Conservation (phyloP, 805 yeast genomes). For the Candida sonorensis region DNA sequence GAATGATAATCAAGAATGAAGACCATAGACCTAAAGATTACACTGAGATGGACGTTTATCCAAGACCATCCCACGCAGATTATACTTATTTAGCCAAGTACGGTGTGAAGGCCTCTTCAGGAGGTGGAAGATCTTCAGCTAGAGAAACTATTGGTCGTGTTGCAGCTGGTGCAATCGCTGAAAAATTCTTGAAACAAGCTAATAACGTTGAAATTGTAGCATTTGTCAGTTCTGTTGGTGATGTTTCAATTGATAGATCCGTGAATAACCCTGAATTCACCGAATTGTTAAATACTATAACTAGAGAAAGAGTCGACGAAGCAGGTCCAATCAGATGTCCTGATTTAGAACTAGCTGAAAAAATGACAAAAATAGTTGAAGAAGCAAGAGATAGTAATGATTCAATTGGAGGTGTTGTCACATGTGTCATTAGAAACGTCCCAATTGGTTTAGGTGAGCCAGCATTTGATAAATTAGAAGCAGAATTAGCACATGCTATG, state of each 20-base stretch:
- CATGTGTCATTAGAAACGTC: slow-evolving; percentile 90
- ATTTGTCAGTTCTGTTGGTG: slow-evolving; percentile 90
- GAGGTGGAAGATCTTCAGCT: slow-evolving; percentile 97
- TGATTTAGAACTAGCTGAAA: slow-evolving; percentile 57
- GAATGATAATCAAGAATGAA: slow-evolving; percentile 85
- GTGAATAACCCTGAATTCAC: slow-evolving; percentile 60
- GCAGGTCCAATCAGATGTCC: slow-evolving; percentile 95
- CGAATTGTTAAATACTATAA: slow-evolving; percentile 61
- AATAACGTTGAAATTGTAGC: slow-evolving; percentile 91
- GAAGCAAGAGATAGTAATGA: slow-evolving; percentile 79
- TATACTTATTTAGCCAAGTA: slow-evolving; percentile 87
- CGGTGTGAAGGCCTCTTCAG: slow-evolving; percentile 89
- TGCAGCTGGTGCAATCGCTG: slow-evolving; percentile 98
- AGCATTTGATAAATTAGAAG: slow-evolving; percentile 93
- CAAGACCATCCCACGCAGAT: slow-evolving; percentile 98
- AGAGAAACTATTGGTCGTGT: slow-evolving; percentile 98
- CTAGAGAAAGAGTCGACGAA: slow-evolving; percentile 83
- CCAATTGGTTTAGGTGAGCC: slow-evolving; percentile 99
- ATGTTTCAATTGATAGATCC: slow-evolving; percentile 67
- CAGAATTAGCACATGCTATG: slow-evolving; percentile 95
- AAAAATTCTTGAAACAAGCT: slow-evolving; percentile 71
- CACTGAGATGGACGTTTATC: slow-evolving; percentile 89
- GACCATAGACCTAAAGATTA: slow-evolving; percentile 98
- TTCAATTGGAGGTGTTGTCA: slow-evolving; percentile 96
- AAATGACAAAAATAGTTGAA: slow-evolving; percentile 85